Evolutionary conservation across 2,329 filamentous ascomycete genomes (phyloP).

Genomic region (Remersonia thermophila): DNA sequence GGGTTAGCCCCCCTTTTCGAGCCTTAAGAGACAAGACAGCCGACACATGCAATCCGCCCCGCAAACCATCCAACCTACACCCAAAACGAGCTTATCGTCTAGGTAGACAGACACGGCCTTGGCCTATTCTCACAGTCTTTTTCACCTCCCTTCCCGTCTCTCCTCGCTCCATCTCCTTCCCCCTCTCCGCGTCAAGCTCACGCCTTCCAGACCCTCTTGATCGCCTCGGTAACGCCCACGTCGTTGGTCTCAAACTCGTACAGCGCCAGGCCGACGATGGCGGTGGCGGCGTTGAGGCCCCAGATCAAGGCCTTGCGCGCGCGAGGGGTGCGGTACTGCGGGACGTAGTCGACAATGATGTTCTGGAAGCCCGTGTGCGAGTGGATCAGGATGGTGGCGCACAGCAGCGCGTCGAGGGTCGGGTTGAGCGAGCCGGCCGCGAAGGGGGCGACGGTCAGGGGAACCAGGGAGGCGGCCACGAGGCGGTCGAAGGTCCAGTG

Average conservation of each 20-base stretch:
- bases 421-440: conserved; percentile 87
- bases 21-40: no score
- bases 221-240: conserved; percentile 79
- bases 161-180: no score
- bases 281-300: conserved; percentile 65
- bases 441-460: conserved; percentile 82
- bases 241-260: conserved; percentile 99
- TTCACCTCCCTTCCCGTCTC: no score
- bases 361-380: conserved; percentile 93
- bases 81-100: no score
- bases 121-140: no score
- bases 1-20: no score
- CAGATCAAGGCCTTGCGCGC: conserved; percentile 58
- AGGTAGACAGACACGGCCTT: no score
- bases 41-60: no score
- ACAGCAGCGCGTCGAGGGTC: conserved; percentile 72
- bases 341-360: conserved; percentile 85
- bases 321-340: conserved; percentile 54
- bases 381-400: conserved; percentile 74
- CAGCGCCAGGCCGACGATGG: conserved; percentile 72
- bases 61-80: no score
- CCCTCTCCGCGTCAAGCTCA: no score
- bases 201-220: conserved; percentile 70
- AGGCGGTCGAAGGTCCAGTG: conserved; percentile 96
- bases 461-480: conserved; percentile 69